phyloP scores from a whole-genome alignment of 2,329 filamentous ascomycete species.

The Ophiostoma tasmaniense region DNA sequence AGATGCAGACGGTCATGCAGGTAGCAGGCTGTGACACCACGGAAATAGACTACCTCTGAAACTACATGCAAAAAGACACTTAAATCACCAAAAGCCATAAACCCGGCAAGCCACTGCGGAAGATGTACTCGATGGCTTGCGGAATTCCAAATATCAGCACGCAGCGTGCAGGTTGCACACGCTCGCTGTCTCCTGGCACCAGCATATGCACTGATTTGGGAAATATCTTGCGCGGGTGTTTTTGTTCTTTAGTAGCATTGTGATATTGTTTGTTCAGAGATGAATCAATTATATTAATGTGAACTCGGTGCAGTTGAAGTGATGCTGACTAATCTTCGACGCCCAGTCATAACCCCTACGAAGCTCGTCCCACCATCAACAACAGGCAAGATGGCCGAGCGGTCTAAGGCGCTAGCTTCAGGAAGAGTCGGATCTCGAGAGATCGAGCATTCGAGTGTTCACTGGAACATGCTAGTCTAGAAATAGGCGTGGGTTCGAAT shows the following conservation, averaged over 20 bases:
- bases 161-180: not conserved
- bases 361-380: not conserved
- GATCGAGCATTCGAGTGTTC: not conserved
- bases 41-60: too few species aligned
- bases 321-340: not conserved
- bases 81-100: not conserved
- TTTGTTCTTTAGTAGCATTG: too few species aligned
- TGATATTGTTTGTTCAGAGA: too few species aligned
- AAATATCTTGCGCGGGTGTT: not conserved
- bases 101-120: not conserved
- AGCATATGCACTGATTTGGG: not conserved
- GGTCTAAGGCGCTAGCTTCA: slow-evolving; percentile 2
- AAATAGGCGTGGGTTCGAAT: slow-evolving; percentile 8
- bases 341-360: not conserved
- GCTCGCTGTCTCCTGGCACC: not conserved
- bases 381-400: slow-evolving; percentile 1
- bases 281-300: too few species aligned
- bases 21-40: too few species aligned
- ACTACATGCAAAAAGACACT: too few species aligned
- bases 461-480: slow-evolving; percentile 7
- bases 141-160: not conserved
- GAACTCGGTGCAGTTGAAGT: too few species aligned
- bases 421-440: not conserved
- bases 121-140: not conserved
- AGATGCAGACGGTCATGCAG: not conserved